Conservation (phyloP, 306 rosid species). For the Mimosa pudica region DNA sequence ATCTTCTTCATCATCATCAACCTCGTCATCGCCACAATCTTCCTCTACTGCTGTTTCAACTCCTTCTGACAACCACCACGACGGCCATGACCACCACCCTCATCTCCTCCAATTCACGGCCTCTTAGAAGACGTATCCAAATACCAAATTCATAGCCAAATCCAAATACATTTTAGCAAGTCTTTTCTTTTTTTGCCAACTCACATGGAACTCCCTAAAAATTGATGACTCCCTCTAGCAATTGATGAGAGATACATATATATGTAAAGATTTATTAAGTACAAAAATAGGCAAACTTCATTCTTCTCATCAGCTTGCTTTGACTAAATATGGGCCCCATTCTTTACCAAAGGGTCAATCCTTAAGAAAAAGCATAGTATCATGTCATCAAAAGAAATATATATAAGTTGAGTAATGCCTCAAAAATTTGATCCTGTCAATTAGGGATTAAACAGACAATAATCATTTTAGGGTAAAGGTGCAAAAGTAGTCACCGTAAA, state of each 20-base stretch:
- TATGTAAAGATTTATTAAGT: not conserved
- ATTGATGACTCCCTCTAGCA: not conserved
- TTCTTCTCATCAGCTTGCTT: not conserved
- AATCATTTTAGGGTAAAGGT: not conserved
- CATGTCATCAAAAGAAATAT: not conserved
- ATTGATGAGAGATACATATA: not conserved
- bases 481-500: too few relatives aligned
- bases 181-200: not conserved
- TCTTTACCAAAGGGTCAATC: not conserved
- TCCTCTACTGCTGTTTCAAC: too few relatives aligned
- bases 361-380: not conserved
- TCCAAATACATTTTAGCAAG: not conserved
- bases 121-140: too few relatives aligned
- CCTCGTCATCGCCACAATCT: too few relatives aligned
- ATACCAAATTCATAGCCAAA: too few relatives aligned
- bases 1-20: too few relatives aligned
- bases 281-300: not conserved
- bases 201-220: not conserved
- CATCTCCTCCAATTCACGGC: too few relatives aligned
- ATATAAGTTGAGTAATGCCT: not conserved
- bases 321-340: not conserved
- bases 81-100: too few relatives aligned
- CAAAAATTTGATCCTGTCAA: conserved; percentile 19
- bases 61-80: too few relatives aligned
- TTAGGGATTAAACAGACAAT: conserved; percentile 20